Evolutionary conservation across 176 grass and related monocot genomes (phyloP).

Genomic region (Carex littledalei): DNA sequence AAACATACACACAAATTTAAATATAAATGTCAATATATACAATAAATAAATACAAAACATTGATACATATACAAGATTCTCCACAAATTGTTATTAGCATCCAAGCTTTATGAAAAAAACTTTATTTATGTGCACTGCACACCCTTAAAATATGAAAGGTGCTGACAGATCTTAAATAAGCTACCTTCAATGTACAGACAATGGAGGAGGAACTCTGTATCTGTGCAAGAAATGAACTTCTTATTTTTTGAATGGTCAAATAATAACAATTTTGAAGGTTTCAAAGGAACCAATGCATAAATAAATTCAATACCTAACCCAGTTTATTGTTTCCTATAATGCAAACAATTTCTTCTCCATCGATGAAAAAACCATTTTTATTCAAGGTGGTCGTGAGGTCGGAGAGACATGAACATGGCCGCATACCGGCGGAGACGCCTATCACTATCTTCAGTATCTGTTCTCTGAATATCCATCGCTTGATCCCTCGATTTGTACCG

Average conservation of each 20-base stretch:
- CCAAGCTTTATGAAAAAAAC: neutral
- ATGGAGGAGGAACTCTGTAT: neutral
- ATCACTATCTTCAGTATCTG: slow-evolving; percentile 40
- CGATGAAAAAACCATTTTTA: neutral
- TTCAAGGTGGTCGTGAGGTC: slow-evolving; percentile 96
- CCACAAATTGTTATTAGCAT: neutral
- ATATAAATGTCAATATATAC: too few relatives aligned
- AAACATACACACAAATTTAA: too few relatives aligned
- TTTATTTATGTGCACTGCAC: neutral
- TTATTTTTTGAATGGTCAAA: neutral
- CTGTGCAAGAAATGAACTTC: neutral
- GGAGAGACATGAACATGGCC: slow-evolving; percentile 92
- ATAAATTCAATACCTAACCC: neutral
- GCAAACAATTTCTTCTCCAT: neutral
- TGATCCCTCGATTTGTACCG: slow-evolving; percentile 33
- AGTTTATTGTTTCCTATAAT: neutral
- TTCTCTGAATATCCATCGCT: neutral
- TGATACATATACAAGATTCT: neutral
- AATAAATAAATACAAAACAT: too few relatives aligned
- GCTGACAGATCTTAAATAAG: too few relatives aligned
- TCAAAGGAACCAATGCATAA: slow-evolving; percentile 1
- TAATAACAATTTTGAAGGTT: neutral
- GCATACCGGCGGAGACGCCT: slow-evolving; percentile 72
- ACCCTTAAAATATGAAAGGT: too few relatives aligned
- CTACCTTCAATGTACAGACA: neutral